Base-by-base conservation (phyloP, 169 alveolate genomes). In the Plasmodium billcollinsi region DNA sequence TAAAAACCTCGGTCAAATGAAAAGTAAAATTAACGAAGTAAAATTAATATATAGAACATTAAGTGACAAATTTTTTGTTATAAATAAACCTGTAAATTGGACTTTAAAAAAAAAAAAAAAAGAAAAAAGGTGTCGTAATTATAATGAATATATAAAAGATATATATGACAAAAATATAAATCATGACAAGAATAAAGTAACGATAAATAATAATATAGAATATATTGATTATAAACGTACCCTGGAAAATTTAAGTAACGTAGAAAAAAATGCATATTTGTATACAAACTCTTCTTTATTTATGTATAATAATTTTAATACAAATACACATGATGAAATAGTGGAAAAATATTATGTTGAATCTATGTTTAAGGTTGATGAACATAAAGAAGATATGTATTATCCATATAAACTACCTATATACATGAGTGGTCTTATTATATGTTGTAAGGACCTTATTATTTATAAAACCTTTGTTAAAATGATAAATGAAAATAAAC, bases 51-150 rank as follows among this genome's bases (percentile, higher is more conserved):
- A 86, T 74, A 39, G 92, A 71, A 86, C 63, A n/a, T 56, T 86
- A 71, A 45, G 56, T 58, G 92, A 86, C 15, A 58, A 70, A 26
- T 86, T 86, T 66, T 86, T 86, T 72, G 71, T 86, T 52, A 86
- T 86, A 49, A 59, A 86, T 67, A 86, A 86, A 26, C 92, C 92
- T 72, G 92, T 86, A 21, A 70, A 86, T 18, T 86, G 92, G 92
- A 73, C 88, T 5, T 66, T 86, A 50, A 73, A 58, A 26, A 72
- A 54, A 62, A 86, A 66, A 39, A 71, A 62, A 86, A 49, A 56
- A 29, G 43, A 39, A 6, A 15, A 24, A 9, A 20, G 26, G 29
- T 4, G n/a, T 18, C 21, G 24, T 9, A 43, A 12, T 24, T 18
- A n/a, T 50, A 43, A 63, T 11, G 12, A 63, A 15, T 8, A 43